Evolutionary conservation across 2,329 filamentous ascomycete species (phyloP).

Genomic region (Pseudocercospora eumusae): DNA sequence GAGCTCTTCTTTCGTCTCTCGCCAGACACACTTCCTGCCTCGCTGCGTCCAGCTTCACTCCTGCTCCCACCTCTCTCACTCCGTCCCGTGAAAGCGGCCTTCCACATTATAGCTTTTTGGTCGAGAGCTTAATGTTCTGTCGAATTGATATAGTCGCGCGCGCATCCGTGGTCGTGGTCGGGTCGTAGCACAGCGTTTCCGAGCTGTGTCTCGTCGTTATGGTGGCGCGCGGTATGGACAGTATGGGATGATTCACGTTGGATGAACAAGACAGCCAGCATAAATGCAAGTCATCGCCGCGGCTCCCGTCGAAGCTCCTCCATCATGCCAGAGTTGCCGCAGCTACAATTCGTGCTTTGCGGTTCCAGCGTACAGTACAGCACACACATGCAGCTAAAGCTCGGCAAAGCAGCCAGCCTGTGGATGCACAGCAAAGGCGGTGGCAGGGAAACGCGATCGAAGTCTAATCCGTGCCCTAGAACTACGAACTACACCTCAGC

Average conservation of each 20-base stretch:
- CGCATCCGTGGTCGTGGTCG: conserved; percentile 9
- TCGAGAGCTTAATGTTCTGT: neutral
- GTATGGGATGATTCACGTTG: neutral
- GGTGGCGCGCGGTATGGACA: neutral
- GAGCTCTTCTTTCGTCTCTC: conserved; percentile 34
- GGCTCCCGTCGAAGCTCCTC: conserved; percentile 11
- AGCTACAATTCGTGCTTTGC: conserved; percentile 6
- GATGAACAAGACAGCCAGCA: conserved; percentile 1
- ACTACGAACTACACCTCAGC: conserved; percentile 9
- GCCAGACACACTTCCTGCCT: conserved; percentile 18
- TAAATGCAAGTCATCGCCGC: conserved; percentile 9
- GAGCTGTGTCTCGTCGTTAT: conserved; percentile 9
- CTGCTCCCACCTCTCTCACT: conserved; percentile 34
- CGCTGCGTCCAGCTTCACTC: conserved; percentile 14
- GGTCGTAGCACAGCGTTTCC: conserved; percentile 14
- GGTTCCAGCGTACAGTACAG: conserved; percentile 7
- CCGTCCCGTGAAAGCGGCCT: conserved; percentile 40
- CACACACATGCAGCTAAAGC: conserved; percentile 4
- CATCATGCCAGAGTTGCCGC: neutral
- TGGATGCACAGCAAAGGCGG: neutral
- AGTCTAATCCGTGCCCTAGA: conserved; percentile 6
- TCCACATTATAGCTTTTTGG: conserved; percentile 35
- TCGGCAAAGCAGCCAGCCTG: neutral
- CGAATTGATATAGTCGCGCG: neutral
- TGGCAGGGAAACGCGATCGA: conserved; percentile 9